Evolutionary conservation across 371 early-diverging fungal genomes (phyloP), one percentile per base, ranked within the genome.

Genomic region (Umbelopsis sp.): DNA sequence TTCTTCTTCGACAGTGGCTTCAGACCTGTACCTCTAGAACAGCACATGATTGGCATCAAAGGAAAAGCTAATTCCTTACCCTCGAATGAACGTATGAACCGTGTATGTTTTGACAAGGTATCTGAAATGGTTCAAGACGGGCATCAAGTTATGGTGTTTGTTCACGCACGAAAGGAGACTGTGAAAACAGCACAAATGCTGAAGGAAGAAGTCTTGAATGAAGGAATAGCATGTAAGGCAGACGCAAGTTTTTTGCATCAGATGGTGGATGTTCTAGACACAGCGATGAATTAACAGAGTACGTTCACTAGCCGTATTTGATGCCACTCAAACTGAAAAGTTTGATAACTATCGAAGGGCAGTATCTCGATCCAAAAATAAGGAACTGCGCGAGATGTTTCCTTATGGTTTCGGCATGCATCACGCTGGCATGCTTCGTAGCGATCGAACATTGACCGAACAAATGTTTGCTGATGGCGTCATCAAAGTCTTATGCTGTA

Each of bases 111-210:
- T 76, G 94, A 96, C 44, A 95, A 95, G 69, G 93, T 94, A 24
- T 73, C 78, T 6, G 85, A 86, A 3, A 77, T 92, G 24, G 91
- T 98, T 20, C 80, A 85, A 9, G 87, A 92, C 32, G 94, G 94
- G 0, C 92, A 96, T 74, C 99, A 99, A 79, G 96, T 98, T 24
- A 96, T 99, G 95, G 94, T 99, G 1, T 99, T 99, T 88, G 99
- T 99, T 22, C 98, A 98, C 74, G 89, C 99, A 2, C 88, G 99
- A 66, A 96, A 96, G 72, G 99, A 97, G 53, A 99, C 99, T 3
- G 95, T 94, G 11, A 92, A 91, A 68, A 95, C 96, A 0, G 97
- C 99, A 0, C 89, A 93, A 75, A 85, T 86, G 70, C 70, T 99
- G n/a, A 79, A 87, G 10, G 92, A 94, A 72, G 82, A 87, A 77